Base-by-base conservation (phyloP, 1,284 basidiomycete genomes). In the Phaffia rhodozyma region DNA sequence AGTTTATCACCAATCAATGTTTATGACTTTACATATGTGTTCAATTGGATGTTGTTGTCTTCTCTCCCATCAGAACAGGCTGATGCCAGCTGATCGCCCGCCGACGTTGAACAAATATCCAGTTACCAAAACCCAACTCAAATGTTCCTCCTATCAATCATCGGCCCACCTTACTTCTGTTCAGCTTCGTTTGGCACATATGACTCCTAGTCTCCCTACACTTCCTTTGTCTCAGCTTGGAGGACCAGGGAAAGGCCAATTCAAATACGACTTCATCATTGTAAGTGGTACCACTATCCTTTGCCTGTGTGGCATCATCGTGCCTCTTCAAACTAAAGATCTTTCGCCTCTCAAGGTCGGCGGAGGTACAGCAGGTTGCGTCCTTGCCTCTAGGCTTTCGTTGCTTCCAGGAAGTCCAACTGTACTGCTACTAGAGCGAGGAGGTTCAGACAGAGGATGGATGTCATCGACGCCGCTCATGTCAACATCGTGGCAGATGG, bases 351-450 rank as follows among this genome's bases (percentile, higher is more conserved):
- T 23, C 29, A 49, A 65, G 63, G 60, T 61, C 38, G 64, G 64
- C 3, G 64, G 64, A 16, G 64, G 64, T 11, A 66, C 64, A 6
- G 54, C 64, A 7, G 64, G 64, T 29, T 66, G 64, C 27, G 64
- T 66, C 18, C 52, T 66, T 4, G 64, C 64, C 18, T 66, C 64
- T n/a, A 49, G 64, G 5, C 60, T 66, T 25, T 66, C 64, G 4
- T 54, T 62, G 13, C 56, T 62, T 6, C 54, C 48, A 13, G 56
- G 60, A 18, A 53, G 57, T 5, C 64, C 64, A 5, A 53, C n/a
- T 30, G 64, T 66, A 2, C 57, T 66, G 3, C 52, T 66, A 23
- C 56, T 66, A 23, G 64, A 66, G 27, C 60, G 60, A 29, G 64
- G 64, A 9, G 43, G n/a, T 9, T 9, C 25, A 2, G 47, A 56